Evolutionary conservation across 495 filamentous ascomycete species (phyloP).

Genomic region (Chlorociboria aeruginascens): DNA sequence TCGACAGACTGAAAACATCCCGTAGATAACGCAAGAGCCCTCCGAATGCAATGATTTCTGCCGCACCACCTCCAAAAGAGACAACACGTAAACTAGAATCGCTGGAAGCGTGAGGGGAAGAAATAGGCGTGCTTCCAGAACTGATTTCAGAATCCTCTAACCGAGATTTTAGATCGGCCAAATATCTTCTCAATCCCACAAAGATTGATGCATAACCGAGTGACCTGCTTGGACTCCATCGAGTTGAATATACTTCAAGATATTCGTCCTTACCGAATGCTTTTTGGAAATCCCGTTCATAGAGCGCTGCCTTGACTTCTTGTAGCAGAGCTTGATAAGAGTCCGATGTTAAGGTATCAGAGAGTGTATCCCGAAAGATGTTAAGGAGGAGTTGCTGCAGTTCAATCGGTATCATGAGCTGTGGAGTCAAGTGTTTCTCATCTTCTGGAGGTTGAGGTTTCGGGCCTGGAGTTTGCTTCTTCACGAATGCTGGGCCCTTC

Average conservation of each 20-base stretch:
- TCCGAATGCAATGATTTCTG: slow-evolving; percentile 69
- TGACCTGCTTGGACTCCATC: slow-evolving; percentile 77
- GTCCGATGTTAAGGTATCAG: slow-evolving; percentile 24
- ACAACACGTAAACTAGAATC: slow-evolving; percentile 32
- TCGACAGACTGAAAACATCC: neutral
- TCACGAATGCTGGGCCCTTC: slow-evolving; percentile 12
- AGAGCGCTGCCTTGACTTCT: slow-evolving; percentile 71
- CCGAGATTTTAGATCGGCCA: slow-evolving; percentile 17
- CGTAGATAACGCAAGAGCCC: slow-evolving; percentile 41
- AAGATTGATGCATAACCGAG: slow-evolving; percentile 68
- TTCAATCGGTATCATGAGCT: slow-evolving; percentile 25
- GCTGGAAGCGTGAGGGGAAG: neutral
- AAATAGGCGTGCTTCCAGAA: neutral
- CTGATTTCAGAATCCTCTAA: neutral
- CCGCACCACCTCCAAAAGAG: slow-evolving; percentile 78
- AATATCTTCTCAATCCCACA: slow-evolving; percentile 28
- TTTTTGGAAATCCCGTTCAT: slow-evolving; percentile 65
- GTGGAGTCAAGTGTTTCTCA: neutral
- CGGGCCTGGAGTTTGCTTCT: slow-evolving; percentile 7
- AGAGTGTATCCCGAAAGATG: slow-evolving; percentile 57
- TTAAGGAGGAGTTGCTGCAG: slow-evolving; percentile 69
- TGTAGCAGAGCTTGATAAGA: slow-evolving; percentile 51
- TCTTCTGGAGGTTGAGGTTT: slow-evolving; percentile 12
- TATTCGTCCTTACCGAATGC: slow-evolving; percentile 63
- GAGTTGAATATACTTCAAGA: slow-evolving; percentile 67